Conservation (phyloP, 345 rosid genomes). For the Balakata baccata region DNA sequence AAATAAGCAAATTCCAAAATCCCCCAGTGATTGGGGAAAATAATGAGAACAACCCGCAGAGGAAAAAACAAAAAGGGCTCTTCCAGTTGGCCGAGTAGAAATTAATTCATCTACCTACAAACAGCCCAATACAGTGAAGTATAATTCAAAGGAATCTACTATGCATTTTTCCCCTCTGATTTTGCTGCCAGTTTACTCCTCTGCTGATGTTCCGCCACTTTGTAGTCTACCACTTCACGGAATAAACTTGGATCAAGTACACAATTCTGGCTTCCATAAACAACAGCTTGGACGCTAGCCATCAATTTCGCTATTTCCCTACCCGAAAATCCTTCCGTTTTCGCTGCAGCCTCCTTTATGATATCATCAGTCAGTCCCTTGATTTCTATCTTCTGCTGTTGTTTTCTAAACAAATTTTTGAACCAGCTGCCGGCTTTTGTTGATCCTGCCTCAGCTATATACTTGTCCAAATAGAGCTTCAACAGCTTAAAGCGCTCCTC, state of each 20-base stretch:
- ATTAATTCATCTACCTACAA: constrained; percentile 1
- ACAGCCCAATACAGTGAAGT: not conserved
- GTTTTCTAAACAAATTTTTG: constrained; percentile 47
- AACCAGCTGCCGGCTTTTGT: constrained; percentile 52
- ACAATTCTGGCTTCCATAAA: constrained; percentile 79
- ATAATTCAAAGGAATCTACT: not conserved
- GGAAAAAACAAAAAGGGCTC: not conserved
- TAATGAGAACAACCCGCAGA: constrained; percentile 8
- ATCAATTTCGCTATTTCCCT: constrained; percentile 88
- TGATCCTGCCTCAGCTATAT: constrained; percentile 65
- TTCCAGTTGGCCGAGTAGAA: not conserved
- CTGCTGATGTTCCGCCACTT: constrained; percentile 92
- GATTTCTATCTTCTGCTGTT: constrained; percentile 68
- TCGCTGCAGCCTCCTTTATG: constrained; percentile 75
- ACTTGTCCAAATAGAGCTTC: constrained; percentile 81
- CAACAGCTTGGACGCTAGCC: constrained; percentile 94
- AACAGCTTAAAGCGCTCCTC: constrained; percentile 84
- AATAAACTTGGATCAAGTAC: constrained; percentile 67
- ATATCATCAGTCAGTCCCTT: constrained; percentile 73
- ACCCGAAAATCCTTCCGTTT: constrained; percentile 84
- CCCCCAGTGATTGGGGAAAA: not conserved
- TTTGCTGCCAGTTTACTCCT: constrained; percentile 60
- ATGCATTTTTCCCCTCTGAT: constrained; percentile 13
- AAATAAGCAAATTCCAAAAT: not conserved
- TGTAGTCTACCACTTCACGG: constrained; percentile 86